phyloP scores from a whole-genome alignment of 495 filamentous ascomycete species.

The Penicillium parvum region DNA sequence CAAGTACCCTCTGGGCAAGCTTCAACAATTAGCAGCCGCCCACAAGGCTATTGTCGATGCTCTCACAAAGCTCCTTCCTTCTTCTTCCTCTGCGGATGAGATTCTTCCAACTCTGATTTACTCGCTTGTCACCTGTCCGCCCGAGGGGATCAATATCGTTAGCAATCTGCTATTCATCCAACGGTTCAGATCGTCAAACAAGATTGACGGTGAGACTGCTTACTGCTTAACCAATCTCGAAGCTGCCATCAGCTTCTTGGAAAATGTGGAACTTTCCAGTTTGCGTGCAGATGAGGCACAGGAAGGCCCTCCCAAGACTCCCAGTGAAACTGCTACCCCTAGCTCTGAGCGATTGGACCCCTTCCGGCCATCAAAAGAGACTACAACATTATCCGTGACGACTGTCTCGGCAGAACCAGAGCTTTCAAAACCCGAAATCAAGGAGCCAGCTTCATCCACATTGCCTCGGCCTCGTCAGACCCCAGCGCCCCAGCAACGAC shows the following conservation, averaged over 20 bases:
- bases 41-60: slow-evolving; percentile 95
- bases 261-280: slow-evolving; percentile 91
- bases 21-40: slow-evolving; percentile 78
- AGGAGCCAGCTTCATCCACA: slow-evolving; percentile 35
- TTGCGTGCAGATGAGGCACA: slow-evolving; percentile 75
- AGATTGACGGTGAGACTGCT: slow-evolving; percentile 86
- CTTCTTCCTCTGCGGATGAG: slow-evolving; percentile 93
- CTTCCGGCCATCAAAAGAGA: slow-evolving; percentile 25
- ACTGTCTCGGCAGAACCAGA: slow-evolving; percentile 33
- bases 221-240: slow-evolving; percentile 97
- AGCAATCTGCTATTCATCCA: slow-evolving; percentile 94
- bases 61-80: slow-evolving; percentile 65
- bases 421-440: slow-evolving; percentile 29
- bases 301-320: slow-evolving; percentile 57
- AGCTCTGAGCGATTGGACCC: slow-evolving; percentile 35
- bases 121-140: slow-evolving; percentile 83
- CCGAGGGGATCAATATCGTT: slow-evolving; percentile 81
- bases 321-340: slow-evolving; percentile 49
- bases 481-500: slow-evolving; percentile 52
- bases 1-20: slow-evolving; percentile 83
- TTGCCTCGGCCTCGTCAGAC: slow-evolving; percentile 39
- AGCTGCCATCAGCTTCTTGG: slow-evolving; percentile 91
- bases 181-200: slow-evolving; percentile 79
- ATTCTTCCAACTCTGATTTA: slow-evolving; percentile 96
- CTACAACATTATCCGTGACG: slow-evolving; percentile 31